Base-by-base conservation (phyloP, 768 basidiomycete species). In the Hydnomerulius pinastri region DNA sequence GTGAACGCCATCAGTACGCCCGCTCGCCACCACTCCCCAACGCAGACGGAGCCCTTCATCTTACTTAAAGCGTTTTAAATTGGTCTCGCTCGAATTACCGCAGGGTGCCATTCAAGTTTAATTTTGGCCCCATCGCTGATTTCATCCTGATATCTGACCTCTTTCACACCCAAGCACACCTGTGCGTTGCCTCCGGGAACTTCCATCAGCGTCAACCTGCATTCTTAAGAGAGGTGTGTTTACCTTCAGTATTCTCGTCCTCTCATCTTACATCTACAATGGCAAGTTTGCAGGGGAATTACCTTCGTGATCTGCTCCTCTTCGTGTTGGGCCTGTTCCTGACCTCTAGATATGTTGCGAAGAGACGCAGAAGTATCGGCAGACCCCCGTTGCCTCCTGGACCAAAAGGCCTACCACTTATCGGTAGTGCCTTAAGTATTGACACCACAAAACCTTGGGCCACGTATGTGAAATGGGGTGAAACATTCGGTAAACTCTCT, bases 311-410 rank as follows among this genome's bases (percentile, higher is more conserved):
- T 21, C 27, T 38, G 33, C 25, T 56, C 21, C 12, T 57, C 17
- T 47, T 39, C 29, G 23, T 63, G 25, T 36, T 65, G 17, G 18
- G 50, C 9, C 13, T 39, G 6, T 12, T 39, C 13, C 6, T 39
- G 6, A 11, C 13, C 10, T 29, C 46, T 11, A 32, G 65, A 4
- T 63, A 55, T 25, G 24, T 62, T n/a, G 11, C 29, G 7, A 47
- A 30, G 48, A 43, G 55, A 44, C 40, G 25, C 17, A 9, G 29
- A 12, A 43, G 25, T 11, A 41, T 37, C 4, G 27, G 17, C 10
- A 46, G 46, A 6, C n/a, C 38, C 33, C 58, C 70, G 17, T 69
- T 80, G 24, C 77, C 77, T 39, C 78, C 76, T 30, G 83, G 81
- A 17, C 82, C 83, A 5, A 77, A 67, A 58, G 73, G 77, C 38